A percentile compares a stretch with the other conserved stretches of the same genome.
phyloP scores from a whole-genome alignment of 192 early-diverging fungal genomes.

The Backusella psychrophila region DNA sequence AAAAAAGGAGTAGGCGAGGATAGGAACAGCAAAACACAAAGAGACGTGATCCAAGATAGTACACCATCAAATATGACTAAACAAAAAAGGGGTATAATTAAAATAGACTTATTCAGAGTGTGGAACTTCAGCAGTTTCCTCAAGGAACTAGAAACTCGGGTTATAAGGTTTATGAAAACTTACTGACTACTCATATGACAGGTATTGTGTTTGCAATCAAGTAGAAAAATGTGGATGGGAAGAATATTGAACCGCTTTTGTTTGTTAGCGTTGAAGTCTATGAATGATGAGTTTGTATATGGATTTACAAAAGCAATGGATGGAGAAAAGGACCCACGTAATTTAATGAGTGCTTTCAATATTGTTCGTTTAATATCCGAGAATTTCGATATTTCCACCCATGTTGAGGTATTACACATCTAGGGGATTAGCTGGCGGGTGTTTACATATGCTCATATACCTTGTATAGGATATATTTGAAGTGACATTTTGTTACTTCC shows the following conservation, averaged over 20 bases:
- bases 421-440: not conserved
- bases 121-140: conserved; percentile 91
- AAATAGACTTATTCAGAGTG: conserved; percentile 71
- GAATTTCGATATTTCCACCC: conserved; percentile 74
- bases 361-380: conserved; percentile 67
- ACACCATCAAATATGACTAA: not conserved
- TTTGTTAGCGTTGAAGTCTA: conserved; percentile 53
- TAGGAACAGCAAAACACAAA: not conserved
- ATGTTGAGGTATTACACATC: conserved; percentile 62
- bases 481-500: conserved; percentile 98
- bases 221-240: not conserved
- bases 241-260: not conserved
- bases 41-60: not conserved
- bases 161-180: conserved; percentile 69
- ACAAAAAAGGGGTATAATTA: not conserved
- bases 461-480: conserved; percentile 83
- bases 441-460: not conserved
- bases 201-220: conserved; percentile 38
- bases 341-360: conserved; percentile 86
- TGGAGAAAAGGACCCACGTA: conserved; percentile 98
- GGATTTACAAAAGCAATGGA: conserved; percentile 90
- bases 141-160: conserved; percentile 77
- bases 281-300: conserved; percentile 71
- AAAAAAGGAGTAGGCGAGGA: conserved; percentile 1
- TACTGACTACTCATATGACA: conserved; percentile 57